Evolutionary conservation across 345 rosid species (phyloP).

Genomic region (Kandelia obovata): DNA sequence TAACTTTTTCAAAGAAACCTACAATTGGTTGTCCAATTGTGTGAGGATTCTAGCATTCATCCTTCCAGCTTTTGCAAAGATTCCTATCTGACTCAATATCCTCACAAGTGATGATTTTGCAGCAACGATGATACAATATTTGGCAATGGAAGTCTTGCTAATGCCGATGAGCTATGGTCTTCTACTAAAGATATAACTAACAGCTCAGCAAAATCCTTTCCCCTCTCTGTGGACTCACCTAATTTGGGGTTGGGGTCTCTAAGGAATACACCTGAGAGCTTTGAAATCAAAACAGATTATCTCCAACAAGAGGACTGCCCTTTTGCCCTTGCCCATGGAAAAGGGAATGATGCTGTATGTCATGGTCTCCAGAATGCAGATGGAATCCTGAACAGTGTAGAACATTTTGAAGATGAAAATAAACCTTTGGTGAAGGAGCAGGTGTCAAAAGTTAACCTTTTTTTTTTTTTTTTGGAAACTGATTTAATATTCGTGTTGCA

Average conservation of each 20-base stretch:
- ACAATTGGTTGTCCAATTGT: not conserved
- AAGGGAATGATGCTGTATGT: slow-evolving; percentile 41
- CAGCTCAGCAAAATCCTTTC: slow-evolving; percentile 52
- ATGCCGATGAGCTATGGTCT: slow-evolving; percentile 75
- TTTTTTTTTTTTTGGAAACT: not conserved
- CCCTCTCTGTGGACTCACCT: slow-evolving; percentile 43
- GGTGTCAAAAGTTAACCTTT: slow-evolving; percentile 36
- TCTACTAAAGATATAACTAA: slow-evolving; percentile 55
- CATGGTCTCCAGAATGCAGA: slow-evolving; percentile 30
- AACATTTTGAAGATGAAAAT: slow-evolving; percentile 34
- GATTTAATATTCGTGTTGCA: slow-evolving; percentile 1
- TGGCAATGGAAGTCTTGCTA: slow-evolving; percentile 64
- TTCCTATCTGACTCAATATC: slow-evolving; percentile 63
- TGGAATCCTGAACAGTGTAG: slow-evolving; percentile 23
- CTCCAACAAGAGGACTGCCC: slow-evolving; percentile 46
- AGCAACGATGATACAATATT: slow-evolving; percentile 86
- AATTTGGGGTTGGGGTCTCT: slow-evolving; percentile 43
- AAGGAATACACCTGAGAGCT: slow-evolving; percentile 31
- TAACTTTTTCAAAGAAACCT: not conserved
- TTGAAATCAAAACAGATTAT: slow-evolving; percentile 44
- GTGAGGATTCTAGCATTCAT: not conserved
- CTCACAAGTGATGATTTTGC: slow-evolving; percentile 95
- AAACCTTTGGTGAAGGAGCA: slow-evolving; percentile 36
- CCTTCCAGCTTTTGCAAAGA: slow-evolving; percentile 7
- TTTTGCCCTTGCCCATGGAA: slow-evolving; percentile 36